Conservation (phyloP, 129 eudicot genomes). For the Helianthus annuus region DNA sequence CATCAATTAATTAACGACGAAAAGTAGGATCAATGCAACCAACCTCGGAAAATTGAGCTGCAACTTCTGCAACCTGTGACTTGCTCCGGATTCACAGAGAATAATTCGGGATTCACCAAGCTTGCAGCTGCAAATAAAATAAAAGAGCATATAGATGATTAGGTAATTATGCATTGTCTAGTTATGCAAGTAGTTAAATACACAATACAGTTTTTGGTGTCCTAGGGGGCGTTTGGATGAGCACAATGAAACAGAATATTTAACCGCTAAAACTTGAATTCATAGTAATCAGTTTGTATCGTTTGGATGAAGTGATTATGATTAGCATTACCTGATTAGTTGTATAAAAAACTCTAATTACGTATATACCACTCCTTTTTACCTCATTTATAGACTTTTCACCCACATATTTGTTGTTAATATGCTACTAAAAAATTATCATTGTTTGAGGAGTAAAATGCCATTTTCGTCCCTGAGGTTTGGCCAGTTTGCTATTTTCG, state of each 20-base stretch:
- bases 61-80: constrained; percentile 90
- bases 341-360: too few relatives aligned
- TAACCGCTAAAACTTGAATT: not conserved
- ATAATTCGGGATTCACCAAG: constrained; percentile 91
- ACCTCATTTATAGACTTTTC: too few relatives aligned
- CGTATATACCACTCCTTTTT: too few relatives aligned
- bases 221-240: not conserved
- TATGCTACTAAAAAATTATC: not conserved
- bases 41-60: constrained; percentile 98
- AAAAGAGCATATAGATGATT: not conserved
- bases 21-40: constrained; percentile 21
- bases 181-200: not conserved
- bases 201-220: not conserved
- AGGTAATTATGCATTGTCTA: constrained; percentile 8
- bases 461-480: too few relatives aligned
- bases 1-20: not conserved
- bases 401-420: not conserved
- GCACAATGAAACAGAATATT: not conserved
- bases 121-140: constrained; percentile 64
- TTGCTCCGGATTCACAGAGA: constrained; percentile 81
- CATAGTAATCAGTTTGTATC: not conserved
- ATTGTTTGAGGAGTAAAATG: not conserved
- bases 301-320: too few relatives aligned
- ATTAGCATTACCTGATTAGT: too few relatives aligned
- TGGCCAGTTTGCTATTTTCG: too few relatives aligned